Percentiles rank a stretch among this genome's conserved stretches.
Conservation (phyloP, 2,329 filamentous ascomycete species). For the Alternaria hordeiaustralica region DNA sequence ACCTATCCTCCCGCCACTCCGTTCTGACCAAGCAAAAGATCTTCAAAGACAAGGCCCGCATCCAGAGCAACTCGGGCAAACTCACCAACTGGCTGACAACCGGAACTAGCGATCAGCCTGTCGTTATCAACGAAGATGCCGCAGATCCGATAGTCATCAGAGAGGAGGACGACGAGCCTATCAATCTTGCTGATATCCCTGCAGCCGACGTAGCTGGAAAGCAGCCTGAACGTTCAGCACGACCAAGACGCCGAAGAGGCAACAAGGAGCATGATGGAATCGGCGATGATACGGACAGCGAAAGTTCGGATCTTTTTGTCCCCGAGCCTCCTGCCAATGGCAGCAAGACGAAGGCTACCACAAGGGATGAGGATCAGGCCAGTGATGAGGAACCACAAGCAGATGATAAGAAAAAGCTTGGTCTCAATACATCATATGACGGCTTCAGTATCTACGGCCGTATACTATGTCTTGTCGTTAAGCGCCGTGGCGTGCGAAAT, state of each 20-base stretch:
- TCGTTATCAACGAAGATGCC: conserved; percentile 51
- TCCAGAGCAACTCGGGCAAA: conserved; percentile 56
- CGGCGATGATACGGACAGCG: conserved; percentile 36
- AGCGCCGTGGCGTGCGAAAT: conserved; percentile 62
- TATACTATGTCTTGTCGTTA: conserved; percentile 88
- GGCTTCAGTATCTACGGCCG: conserved; percentile 96
- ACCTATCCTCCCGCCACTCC: conserved; percentile 83
- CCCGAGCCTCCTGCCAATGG: conserved; percentile 24
- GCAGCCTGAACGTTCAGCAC: conserved; percentile 19
- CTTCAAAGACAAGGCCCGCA: conserved; percentile 56
- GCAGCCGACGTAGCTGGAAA: conserved; percentile 40
- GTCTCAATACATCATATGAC: conserved; percentile 86
- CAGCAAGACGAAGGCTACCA: conserved; percentile 22
- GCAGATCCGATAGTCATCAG: conserved; percentile 56
- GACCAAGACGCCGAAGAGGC: conserved; percentile 20
- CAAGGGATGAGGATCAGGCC: conserved; percentile 21
- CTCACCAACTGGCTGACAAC: conserved; percentile 55
- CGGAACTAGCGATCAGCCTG: conserved; percentile 51
- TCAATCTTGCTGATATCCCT: conserved; percentile 65
- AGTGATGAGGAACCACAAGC: conserved; percentile 60
- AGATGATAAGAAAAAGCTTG: conserved; percentile 90
- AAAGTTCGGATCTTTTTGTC: conserved; percentile 41
- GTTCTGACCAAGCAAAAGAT: conserved; percentile 85
- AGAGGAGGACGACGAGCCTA: conserved; percentile 63
- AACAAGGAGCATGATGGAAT: conserved; percentile 17